These are phyloP conservation scores for Xylaria polymorpha DNA, from an alignment of 2,329 filamentous ascomycete species.

Conservation along the genomic window DNA sequence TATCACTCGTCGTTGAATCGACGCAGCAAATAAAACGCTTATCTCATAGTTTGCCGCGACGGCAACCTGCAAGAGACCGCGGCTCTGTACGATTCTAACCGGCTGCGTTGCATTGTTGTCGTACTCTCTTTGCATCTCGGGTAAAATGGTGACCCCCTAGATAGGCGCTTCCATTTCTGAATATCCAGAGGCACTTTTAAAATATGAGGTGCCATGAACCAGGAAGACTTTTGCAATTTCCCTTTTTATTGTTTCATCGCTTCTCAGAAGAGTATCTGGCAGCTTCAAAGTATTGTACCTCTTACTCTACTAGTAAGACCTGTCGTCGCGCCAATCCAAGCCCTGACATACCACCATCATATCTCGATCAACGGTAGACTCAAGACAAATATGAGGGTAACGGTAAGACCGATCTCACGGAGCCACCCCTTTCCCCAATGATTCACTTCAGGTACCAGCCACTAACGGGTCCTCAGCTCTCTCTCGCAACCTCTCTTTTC, in stretches of 20 bases:
- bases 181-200: conserved; percentile 3
- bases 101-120: background rate
- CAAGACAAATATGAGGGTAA: conserved; percentile 28
- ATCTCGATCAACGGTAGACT: background rate
- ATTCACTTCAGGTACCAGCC: too few relatives aligned
- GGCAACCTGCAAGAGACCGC: background rate
- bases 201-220: background rate
- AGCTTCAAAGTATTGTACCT: background rate
- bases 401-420: conserved; percentile 5
- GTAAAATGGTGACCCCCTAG: conserved; percentile 18
- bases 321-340: background rate
- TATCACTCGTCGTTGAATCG: background rate
- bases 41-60: background rate
- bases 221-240: background rate
- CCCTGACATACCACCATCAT: background rate
- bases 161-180: background rate
- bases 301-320: background rate
- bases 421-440: background rate
- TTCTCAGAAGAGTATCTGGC: background rate
- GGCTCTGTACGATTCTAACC: background rate
- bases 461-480: conserved; percentile 7
- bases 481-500: background rate
- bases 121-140: conserved; percentile 15
- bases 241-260: background rate
- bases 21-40: background rate